Percentiles rank a stretch among this genome's conserved stretches.
Evolutionary conservation across 768 basidiomycete genomes (phyloP).

Genomic region (Fibroporia radiculosa): DNA sequence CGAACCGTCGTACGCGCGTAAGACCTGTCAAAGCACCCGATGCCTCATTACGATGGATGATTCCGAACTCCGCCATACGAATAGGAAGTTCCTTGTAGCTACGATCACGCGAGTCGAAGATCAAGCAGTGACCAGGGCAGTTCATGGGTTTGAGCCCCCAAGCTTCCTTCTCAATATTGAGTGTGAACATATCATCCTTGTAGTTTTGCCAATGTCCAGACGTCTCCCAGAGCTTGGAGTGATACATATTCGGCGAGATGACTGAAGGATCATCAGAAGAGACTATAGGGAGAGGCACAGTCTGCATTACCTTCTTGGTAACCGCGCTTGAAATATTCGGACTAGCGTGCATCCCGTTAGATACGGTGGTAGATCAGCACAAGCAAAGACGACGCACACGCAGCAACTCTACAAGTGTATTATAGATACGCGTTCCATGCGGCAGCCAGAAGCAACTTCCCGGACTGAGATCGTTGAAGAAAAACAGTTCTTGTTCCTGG

Average conservation of each 20-base stretch:
- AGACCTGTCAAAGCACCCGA: conserved; percentile 89
- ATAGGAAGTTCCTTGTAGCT: conserved; percentile 94
- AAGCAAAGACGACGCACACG: conserved; percentile 45
- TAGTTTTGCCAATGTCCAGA: conserved; percentile 99
- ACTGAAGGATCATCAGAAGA: conserved; percentile 38
- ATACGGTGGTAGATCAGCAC: background rate
- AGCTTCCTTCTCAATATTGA: conserved; percentile 92
- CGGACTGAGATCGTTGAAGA: conserved; percentile 95
- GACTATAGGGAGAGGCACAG: background rate
- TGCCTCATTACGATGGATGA: conserved; percentile 95
- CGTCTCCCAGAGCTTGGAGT: conserved; percentile 94
- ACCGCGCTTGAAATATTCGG: conserved; percentile 90
- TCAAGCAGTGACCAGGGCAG: conserved; percentile 93
- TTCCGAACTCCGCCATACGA: conserved; percentile 97
- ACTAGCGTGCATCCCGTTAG: conserved; percentile 43
- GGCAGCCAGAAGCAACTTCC: conserved; percentile 97
- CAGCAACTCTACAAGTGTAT: conserved; percentile 85
- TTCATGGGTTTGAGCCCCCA: conserved; percentile 99
- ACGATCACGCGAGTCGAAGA: conserved; percentile 91
- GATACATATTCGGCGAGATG: conserved; percentile 96
- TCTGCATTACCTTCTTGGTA: conserved; percentile 92
- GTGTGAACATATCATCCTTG: conserved; percentile 94
- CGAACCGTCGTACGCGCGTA: conserved; percentile 89
- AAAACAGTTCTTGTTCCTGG: conserved; percentile 94
- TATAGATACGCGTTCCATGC: conserved; percentile 95